Evolutionary conservation across 2,329 filamentous ascomycete species (phyloP), one percentile per base, ranked within the genome.

Genomic region (Polychaeton citri): DNA sequence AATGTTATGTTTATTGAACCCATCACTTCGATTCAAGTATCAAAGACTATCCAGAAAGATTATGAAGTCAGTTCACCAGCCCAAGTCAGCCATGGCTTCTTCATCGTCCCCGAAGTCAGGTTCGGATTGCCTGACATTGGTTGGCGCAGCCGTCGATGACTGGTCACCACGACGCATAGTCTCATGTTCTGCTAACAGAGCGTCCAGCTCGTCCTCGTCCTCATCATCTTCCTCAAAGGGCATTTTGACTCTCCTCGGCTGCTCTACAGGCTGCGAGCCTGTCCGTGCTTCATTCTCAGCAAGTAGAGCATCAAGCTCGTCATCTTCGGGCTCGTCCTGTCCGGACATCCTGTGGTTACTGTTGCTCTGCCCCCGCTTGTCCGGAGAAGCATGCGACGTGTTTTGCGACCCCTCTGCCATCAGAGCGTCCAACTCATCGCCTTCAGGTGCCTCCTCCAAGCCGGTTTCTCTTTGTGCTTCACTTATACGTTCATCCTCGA

Each of bases 391-490:
- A 13, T 13, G 21, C 8, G 8, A 26, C 13, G 8, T 26, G 8
- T 8, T 13, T 26, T 8, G 13, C 21, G 8, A 13, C 21, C 21
- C 21, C 8, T 13, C 21, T 26, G 21, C 21, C 21, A 26, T 8
- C 13, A 26, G 13, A 8, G 21, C 21, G 13, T 26, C 21, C 8
- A 26, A 13, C 21, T 26, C 21, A 26, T 26, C 21, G 8, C 13
- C 21, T 13, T 26, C 21, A 8, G 21, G 1, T 77, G 80, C 46
- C 77, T 87, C 44, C 79, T 79, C 4, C 69, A 74, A 8, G 76
- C 79, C 2, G 76, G 86, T 21, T 81, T 87, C 50, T 73, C 72
- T 21, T 76, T 87, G 33, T 76, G 87, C 40, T 72, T 69, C 42
- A 83, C 81, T 38, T 86, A 84, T 50, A 26, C 21, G 8, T 26